phyloP scores from a whole-genome alignment of 345 rosid species.

The Populus davidiana region DNA sequence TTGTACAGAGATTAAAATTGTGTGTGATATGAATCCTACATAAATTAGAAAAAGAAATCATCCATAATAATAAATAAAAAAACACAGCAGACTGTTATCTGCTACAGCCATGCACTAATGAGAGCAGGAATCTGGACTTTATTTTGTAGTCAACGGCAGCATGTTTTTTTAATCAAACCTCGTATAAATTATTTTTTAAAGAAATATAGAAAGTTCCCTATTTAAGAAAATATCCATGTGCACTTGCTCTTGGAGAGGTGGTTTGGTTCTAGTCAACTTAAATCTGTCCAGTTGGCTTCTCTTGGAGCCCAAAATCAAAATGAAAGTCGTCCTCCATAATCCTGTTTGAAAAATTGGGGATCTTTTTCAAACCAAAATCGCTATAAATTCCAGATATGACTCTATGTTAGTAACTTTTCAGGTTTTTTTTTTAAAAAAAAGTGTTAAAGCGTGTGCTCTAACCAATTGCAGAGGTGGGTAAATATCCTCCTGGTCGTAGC shows the following conservation, averaged over 20 bases:
- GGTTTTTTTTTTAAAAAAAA: background rate
- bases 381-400: background rate
- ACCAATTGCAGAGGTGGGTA: background rate
- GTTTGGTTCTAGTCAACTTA: background rate
- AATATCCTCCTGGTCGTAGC: background rate
- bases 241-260: background rate
- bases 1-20: background rate
- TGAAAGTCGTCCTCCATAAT: background rate
- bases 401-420: background rate
- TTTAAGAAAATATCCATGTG: background rate
- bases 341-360: background rate
- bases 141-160: background rate
- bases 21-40: background rate
- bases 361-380: background rate
- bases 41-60: background rate
- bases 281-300: background rate
- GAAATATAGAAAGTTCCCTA: background rate
- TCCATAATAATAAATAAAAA: too few species aligned
- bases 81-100: too few species aligned
- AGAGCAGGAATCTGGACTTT: background rate
- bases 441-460: background rate
- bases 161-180: background rate
- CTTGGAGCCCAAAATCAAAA: background rate
- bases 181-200: background rate
- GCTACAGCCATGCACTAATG: background rate